Evolutionary conservation across 116 monocot genomes (phyloP).

Genomic region (Cymodocea nodosa): DNA sequence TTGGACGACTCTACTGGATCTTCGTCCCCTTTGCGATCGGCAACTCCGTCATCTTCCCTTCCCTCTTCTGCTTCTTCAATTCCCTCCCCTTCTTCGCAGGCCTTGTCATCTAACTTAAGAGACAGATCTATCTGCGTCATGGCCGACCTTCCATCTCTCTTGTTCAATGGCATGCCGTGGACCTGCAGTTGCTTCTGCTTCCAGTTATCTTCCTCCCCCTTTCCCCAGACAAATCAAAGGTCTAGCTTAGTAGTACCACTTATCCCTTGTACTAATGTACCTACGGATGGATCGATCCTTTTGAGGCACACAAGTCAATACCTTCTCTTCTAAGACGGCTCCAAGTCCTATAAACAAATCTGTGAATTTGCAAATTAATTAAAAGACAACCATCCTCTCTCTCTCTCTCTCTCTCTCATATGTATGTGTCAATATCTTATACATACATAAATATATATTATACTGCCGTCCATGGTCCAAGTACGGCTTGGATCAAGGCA

Average conservation of each 20-base stretch:
- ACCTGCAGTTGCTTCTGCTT: not conserved
- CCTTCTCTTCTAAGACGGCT: not conserved
- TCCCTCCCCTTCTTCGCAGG: constrained; percentile 1
- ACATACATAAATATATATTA: not conserved
- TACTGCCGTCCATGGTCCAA: not conserved
- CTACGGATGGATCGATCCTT: not conserved
- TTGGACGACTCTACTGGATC: constrained; percentile 6
- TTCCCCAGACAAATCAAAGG: not conserved
- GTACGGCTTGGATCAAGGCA: no score
- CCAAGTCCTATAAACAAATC: not conserved
- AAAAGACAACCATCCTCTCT: not conserved
- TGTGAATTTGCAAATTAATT: not conserved
- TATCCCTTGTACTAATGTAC: not conserved
- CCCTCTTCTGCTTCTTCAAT: constrained; percentile 4
- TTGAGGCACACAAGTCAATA: constrained; percentile 9
- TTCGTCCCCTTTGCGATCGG: constrained; percentile 3
- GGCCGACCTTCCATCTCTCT: constrained; percentile 14
- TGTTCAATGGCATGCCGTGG: constrained; percentile 27
- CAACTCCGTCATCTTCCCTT: not conserved
- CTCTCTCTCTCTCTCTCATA: not conserved
- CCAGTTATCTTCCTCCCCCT: not conserved
- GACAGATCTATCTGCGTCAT: constrained; percentile 46
- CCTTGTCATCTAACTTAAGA: constrained; percentile 21
- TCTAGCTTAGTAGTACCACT: not conserved
- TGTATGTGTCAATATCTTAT: not conserved